phyloP scores from a whole-genome alignment of 257 asterid species.

The Solanum etuberosum region DNA sequence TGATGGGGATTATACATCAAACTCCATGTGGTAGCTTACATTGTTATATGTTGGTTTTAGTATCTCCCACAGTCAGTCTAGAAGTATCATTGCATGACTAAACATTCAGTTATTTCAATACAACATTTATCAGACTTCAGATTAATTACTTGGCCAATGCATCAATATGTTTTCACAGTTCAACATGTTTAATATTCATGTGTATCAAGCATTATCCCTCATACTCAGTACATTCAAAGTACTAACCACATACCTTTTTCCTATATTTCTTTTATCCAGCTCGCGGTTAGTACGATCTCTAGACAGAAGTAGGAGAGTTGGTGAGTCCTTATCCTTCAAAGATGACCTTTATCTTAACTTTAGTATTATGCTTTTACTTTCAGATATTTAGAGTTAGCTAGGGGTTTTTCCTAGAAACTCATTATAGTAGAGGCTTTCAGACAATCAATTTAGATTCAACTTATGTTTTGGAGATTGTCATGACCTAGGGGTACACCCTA shows the following conservation, averaged over 20 bases:
- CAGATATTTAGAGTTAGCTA: not conserved
- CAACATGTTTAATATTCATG: not conserved
- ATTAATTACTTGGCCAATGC: not conserved
- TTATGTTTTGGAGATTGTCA: too few relatives aligned
- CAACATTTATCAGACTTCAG: not conserved
- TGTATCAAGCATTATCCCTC: not conserved
- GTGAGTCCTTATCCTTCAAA: not conserved
- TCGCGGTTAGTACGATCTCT: too few relatives aligned
- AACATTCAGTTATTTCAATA: too few relatives aligned
- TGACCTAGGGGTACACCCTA: too few relatives aligned
- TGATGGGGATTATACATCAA: not conserved
- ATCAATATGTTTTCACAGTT: not conserved
- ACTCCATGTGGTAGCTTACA: not conserved
- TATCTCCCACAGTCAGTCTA: not conserved
- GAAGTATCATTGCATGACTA: not conserved
- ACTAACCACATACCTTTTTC: not conserved
- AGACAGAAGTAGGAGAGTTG: not conserved
- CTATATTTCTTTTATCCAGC: not conserved
- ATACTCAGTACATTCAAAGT: not conserved
- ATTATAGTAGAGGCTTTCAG: not conserved
- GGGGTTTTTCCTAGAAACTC: not conserved
- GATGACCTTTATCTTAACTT: not conserved
- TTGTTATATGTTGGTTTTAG: not conserved
- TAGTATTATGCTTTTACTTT: not conserved
- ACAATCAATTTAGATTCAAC: not conserved